phyloP scores from a whole-genome alignment of 371 early-diverging fungal genomes.

The Synchytrium microbalum region DNA sequence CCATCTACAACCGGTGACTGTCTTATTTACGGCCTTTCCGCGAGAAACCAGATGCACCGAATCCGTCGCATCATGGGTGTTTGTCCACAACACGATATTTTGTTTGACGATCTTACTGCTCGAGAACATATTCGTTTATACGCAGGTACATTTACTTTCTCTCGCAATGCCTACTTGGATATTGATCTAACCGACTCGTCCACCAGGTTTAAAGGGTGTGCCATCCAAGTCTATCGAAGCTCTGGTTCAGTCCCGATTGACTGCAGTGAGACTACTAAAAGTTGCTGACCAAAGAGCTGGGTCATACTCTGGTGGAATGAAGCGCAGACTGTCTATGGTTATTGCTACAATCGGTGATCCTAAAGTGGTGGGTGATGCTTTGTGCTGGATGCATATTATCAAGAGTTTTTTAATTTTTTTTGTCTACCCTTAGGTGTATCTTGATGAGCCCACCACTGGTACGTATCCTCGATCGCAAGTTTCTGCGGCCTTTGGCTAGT shows the following conservation, averaged over 20 bases:
- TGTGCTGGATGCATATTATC: too few species aligned
- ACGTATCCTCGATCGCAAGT: not conserved
- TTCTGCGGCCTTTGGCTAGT: too few species aligned
- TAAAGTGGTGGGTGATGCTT: too few species aligned
- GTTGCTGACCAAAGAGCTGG: slow-evolving; percentile 45
- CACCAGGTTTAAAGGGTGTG: slow-evolving; percentile 52
- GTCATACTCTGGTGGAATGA: slow-evolving; percentile 54
- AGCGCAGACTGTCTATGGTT: slow-evolving; percentile 63
- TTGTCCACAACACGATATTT: slow-evolving; percentile 59
- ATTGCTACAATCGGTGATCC: slow-evolving; percentile 70
- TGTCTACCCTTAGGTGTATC: too few species aligned
- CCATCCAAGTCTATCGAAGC: slow-evolving; percentile 19
- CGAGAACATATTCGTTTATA: slow-evolving; percentile 45
- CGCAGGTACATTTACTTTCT: too few species aligned
- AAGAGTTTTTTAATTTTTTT: too few species aligned
- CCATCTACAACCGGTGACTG: slow-evolving; percentile 56
- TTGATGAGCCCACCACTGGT: slow-evolving; percentile 69
- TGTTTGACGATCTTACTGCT: slow-evolving; percentile 52
- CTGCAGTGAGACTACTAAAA: slow-evolving; percentile 44
- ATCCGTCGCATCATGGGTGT: slow-evolving; percentile 60
- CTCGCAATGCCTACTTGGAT: too few species aligned
- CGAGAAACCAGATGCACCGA: slow-evolving; percentile 41
- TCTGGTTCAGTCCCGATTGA: slow-evolving; percentile 46
- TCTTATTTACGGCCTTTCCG: slow-evolving; percentile 44
- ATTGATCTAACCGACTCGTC: too few species aligned